Base-by-base conservation (phyloP, 2,329 filamentous ascomycete species). In the Hyphodiscus sp. region DNA sequence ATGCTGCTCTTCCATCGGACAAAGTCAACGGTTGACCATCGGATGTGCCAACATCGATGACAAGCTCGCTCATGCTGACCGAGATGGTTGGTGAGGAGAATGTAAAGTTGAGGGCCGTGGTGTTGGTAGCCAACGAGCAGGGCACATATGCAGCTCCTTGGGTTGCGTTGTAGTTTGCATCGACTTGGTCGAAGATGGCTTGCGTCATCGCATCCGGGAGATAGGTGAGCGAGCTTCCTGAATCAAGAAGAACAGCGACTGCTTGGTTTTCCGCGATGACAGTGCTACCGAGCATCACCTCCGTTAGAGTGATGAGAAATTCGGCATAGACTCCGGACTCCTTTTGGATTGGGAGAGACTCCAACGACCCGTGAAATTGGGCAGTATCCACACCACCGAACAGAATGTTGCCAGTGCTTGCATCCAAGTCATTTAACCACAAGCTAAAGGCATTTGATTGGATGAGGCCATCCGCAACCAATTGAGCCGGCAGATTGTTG, bases 331-430 rank as follows among this genome's bases (percentile, higher is more conserved):
- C 63, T 42, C 78, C 77, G 23, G 70, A 65, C 41, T 75, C 69
- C 45, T 65, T 71, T 63, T 87, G 79, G 50, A 92, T 74, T 2
- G 88, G 87, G 1, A 92, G 68, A 0, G 85, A 87, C 55, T 81
- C 68, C 29, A 92, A 74, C 3, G 75, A 66, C 19, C 85, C 87
- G 2, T 71, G 65, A 66, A 80, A 91, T 59, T 85, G 82, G 20
- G 72, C 80, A 2, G 76, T 80, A 68, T 91, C 85, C 53, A 91
- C 78, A 29, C 88, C 87, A 29, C 87, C 87, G 61, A 91, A 91
- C 1, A 91, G 72, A 51, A 91, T 83, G 55, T 74, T 83, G 51
- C 87, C 87, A 0, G 75, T 81, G 61, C 70, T 80, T 20, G 85
- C 74, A 58, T 83, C 77, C 8, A 89, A 71, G 64, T 90, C 86